A percentile compares a stretch with the other conserved stretches of the same genome.
These are phyloP conservation scores for Irpex sp. DNA, from an alignment of 1,284 basidiomycete genomes.

Conservation along the genomic window DNA sequence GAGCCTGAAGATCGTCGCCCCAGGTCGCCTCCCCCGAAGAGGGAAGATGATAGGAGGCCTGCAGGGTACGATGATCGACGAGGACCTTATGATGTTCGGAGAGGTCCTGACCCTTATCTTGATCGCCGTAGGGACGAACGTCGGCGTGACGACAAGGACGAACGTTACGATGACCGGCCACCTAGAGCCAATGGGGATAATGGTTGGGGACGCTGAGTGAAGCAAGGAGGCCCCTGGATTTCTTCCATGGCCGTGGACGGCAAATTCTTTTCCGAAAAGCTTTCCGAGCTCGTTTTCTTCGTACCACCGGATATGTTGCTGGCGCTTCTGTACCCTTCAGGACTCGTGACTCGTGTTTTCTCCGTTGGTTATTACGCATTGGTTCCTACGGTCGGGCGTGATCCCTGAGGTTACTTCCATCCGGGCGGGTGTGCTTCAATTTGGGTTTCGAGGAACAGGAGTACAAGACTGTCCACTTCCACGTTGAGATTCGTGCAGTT, in stretches of 20 bases:
- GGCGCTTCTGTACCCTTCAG: slow-evolving; percentile 20
- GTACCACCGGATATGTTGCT: slow-evolving; percentile 18
- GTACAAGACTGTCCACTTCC: background rate
- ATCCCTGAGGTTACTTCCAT: slow-evolving; percentile 10
- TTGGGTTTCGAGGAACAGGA: background rate
- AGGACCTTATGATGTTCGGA: slow-evolving; percentile 67
- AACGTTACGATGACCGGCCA: slow-evolving; percentile 68
- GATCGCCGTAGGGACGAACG: slow-evolving; percentile 78
- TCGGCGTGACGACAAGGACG: slow-evolving; percentile 76
- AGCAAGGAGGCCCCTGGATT: slow-evolving; percentile 19
- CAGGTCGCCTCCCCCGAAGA: slow-evolving; percentile 74
- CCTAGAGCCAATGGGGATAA: slow-evolving; percentile 71
- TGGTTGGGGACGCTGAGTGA: slow-evolving; percentile 30
- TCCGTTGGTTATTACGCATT: slow-evolving; percentile 27
- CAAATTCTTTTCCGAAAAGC: slow-evolving; percentile 6
- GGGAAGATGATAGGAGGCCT: slow-evolving; percentile 79
- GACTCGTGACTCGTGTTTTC: slow-evolving; percentile 22
- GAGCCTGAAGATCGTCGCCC: slow-evolving; percentile 67
- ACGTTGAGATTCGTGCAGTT: background rate
- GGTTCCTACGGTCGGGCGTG: slow-evolving; percentile 12
- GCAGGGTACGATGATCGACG: slow-evolving; percentile 84
- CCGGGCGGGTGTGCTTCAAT: slow-evolving; percentile 2
- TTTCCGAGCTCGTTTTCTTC: slow-evolving; percentile 16
- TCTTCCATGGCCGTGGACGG: slow-evolving; percentile 8
- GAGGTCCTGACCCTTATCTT: slow-evolving; percentile 73